phyloP scores from a whole-genome alignment of 805 yeast species.

The Scheffersomyces lignosus region DNA sequence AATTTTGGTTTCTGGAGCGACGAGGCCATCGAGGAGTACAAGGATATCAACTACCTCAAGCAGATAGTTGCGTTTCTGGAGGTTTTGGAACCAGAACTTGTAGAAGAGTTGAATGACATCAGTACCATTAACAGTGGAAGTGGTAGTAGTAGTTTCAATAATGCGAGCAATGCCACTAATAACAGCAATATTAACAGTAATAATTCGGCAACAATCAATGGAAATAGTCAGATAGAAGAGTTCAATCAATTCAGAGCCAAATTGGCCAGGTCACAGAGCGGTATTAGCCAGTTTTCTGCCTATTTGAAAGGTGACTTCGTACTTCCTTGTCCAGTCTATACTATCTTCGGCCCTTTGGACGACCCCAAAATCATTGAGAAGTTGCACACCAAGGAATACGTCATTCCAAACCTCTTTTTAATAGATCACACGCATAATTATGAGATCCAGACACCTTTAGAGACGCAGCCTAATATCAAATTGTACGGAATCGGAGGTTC shows the following conservation, averaged over 20 bases:
- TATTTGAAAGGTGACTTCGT: slow-evolving; percentile 36
- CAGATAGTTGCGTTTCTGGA: slow-evolving; percentile 70
- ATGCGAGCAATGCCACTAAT: slow-evolving; percentile 1
- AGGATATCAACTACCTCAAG: slow-evolving; percentile 55
- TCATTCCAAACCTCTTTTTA: slow-evolving; percentile 56
- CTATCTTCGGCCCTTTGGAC: slow-evolving; percentile 76
- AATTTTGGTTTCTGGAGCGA: slow-evolving; percentile 63
- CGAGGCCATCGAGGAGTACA: slow-evolving; percentile 50
- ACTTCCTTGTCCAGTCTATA: slow-evolving; percentile 65
- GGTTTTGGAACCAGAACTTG: slow-evolving; percentile 47
- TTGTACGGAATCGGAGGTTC: slow-evolving; percentile 76
- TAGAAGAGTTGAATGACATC: slow-evolving; percentile 52
- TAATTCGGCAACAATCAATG: not conserved
- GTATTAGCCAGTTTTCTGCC: slow-evolving; percentile 18
- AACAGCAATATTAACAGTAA: slow-evolving; percentile 1
- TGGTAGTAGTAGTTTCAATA: not conserved
- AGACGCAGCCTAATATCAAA: slow-evolving; percentile 46
- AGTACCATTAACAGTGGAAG: slow-evolving; percentile 5
- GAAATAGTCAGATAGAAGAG: slow-evolving; percentile 5
- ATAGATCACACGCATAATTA: slow-evolving; percentile 58
- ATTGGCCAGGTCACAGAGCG: slow-evolving; percentile 4
- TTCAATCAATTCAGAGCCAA: slow-evolving; percentile 9
- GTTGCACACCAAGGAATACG: slow-evolving; percentile 54
- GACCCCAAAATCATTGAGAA: slow-evolving; percentile 67
- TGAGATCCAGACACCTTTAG: slow-evolving; percentile 40